phyloP scores from a whole-genome alignment of 495 filamentous ascomycete species.

The Lichenothelia convexa region DNA sequence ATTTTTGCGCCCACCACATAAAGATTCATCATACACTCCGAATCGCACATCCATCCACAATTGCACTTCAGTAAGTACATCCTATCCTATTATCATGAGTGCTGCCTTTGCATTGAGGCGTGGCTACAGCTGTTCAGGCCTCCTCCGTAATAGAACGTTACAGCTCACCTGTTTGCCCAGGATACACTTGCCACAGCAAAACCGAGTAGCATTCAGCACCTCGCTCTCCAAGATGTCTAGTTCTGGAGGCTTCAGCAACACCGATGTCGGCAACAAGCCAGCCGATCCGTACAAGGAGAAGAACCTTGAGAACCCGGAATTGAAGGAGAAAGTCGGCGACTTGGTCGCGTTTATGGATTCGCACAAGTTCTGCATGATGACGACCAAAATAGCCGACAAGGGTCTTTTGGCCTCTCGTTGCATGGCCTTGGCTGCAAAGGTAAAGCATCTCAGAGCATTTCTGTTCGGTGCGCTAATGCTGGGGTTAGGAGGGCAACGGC shows the following conservation, averaged over 20 bases:
- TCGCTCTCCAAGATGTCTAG: constrained; percentile 19
- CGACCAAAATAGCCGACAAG: constrained; percentile 35
- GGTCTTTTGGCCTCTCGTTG: constrained; percentile 58
- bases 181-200: too few relatives aligned
- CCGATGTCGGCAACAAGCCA: constrained; percentile 34
- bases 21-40: too few relatives aligned
- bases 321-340: constrained; percentile 66
- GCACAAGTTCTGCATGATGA: constrained; percentile 69
- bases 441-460: constrained; percentile 18
- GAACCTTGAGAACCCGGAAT: constrained; percentile 42
- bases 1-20: too few relatives aligned
- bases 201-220: too few relatives aligned
- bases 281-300: constrained; percentile 69
- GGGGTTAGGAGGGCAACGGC: constrained; percentile 48
- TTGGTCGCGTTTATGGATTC: constrained; percentile 46
- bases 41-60: too few relatives aligned
- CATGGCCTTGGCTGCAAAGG: constrained; percentile 80
- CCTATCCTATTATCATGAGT: too few relatives aligned
- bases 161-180: too few relatives aligned
- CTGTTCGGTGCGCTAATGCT: constrained; percentile 1
- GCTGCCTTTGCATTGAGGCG: too few relatives aligned
- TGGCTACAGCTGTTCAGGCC: too few relatives aligned
- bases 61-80: too few relatives aligned
- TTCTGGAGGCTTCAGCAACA: constrained; percentile 47
- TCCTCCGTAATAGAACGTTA: too few relatives aligned